A percentile compares a stretch with the other conserved stretches of the same genome.
These are phyloP conservation scores for Oryza coarctata DNA, from an alignment of 176 grass and related monocot species.

Conservation along the genomic window DNA sequence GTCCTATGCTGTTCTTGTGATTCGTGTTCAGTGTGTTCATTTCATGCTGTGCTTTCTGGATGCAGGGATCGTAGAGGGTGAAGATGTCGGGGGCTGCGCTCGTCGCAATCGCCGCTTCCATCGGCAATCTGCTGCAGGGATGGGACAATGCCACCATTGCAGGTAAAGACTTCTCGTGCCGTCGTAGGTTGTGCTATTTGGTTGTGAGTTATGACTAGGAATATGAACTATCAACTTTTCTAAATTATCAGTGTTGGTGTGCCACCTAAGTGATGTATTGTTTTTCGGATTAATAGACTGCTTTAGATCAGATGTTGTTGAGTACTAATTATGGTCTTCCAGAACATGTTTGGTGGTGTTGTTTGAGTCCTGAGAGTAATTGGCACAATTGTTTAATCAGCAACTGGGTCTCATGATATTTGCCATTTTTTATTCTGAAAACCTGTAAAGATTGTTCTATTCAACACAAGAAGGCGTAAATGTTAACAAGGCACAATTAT, in stretches of 20 bases:
- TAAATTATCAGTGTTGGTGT: neutral
- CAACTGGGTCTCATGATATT: neutral
- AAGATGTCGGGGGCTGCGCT: conserved; percentile 61
- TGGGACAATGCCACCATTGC: conserved; percentile 92
- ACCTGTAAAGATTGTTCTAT: conserved; percentile 11
- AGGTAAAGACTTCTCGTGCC: conserved; percentile 39
- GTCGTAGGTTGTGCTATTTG: neutral
- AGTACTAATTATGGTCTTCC: neutral
- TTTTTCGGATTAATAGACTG: neutral
- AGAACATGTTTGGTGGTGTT: neutral
- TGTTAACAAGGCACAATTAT: neutral
- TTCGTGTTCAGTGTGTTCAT: neutral
- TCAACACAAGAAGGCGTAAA: conserved; percentile 2
- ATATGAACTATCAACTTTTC: neutral
- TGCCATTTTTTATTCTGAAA: conserved; percentile 14
- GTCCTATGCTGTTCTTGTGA: neutral
- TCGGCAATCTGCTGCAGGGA: conserved; percentile 77
- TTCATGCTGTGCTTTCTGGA: neutral
- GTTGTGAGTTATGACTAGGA: neutral
- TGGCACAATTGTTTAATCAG: neutral
- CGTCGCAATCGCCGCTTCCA: conserved; percentile 70
- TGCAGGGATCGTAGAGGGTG: neutral
- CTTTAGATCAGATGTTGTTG: conserved; percentile 1
- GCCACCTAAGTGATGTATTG: neutral
- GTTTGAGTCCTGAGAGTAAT: neutral